Evolutionary conservation across 1,284 basidiomycete genomes (phyloP), one percentile per base, ranked within the genome.

Genomic region (Inonotus obliquus): DNA sequence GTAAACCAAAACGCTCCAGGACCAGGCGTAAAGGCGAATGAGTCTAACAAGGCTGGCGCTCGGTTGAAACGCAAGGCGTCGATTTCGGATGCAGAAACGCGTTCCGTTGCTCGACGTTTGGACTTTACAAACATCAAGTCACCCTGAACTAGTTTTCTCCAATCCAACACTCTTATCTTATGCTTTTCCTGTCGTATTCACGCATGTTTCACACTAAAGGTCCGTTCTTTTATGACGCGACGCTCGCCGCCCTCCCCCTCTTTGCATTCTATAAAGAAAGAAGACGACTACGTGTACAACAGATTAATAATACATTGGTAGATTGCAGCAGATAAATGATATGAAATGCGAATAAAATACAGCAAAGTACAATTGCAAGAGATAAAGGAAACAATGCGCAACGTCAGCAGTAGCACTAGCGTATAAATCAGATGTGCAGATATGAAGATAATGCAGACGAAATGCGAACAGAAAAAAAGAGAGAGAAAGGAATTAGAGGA

Each of bases 61-160:
- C 77, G 75, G 61, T 70, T 81, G 23, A 83, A 83, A 69, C 78
- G 81, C 51, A 84, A 83, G 67, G 59, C 62, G 0, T 68, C 73
- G 72, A 14, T 72, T 72, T 29, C 70, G 69, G 76, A 78, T 52
- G 70, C 75, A 41, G 70, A 73, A 45, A 63, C 72, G 29, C 72
- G 79, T 37, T 76, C 77, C 7, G 72, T 81, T 51, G 79, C 79
- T 7, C 76, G 81, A 32, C 74, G 73, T 60, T 69, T 83, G 39
- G 81, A 83, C 64, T 83, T 82, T 47, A 72, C 76, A 19, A 72
- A 65, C 44, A 62, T 60, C 2, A 59, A 49, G 10, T 61, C 63
- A 27, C 63, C 63, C 38, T 61, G 23, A 44, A 7, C 53, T 10
- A 23, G 44, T 45, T 9, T 13, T 54, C 21, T 13, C 52, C 27